phyloP scores from a whole-genome alignment of 345 rosid species.

The Bruguiera parviflora region DNA sequence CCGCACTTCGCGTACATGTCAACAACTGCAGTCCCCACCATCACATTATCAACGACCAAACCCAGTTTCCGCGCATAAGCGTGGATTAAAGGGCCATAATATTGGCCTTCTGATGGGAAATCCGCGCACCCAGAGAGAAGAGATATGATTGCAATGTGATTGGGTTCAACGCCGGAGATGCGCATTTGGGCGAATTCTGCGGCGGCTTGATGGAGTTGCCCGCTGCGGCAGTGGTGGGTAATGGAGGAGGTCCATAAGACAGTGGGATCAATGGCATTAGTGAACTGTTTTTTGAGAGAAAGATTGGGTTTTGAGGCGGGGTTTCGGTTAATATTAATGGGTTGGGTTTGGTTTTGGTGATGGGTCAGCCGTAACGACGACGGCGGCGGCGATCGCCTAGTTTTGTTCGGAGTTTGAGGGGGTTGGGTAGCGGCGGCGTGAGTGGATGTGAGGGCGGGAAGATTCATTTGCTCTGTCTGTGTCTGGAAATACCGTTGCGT shows the following conservation, averaged over 20 bases:
- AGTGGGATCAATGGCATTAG: slow-evolving; percentile 22
- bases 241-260: slow-evolving; percentile 76
- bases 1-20: slow-evolving; percentile 27
- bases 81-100: slow-evolving; percentile 53
- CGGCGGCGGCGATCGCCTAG: background rate
- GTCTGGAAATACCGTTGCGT: background rate
- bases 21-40: slow-evolving; percentile 25
- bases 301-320: slow-evolving; percentile 16
- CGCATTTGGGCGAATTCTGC: slow-evolving; percentile 55
- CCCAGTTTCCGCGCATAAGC: slow-evolving; percentile 55
- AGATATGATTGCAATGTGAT: slow-evolving; percentile 55
- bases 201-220: slow-evolving; percentile 51
- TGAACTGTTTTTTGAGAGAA: slow-evolving; percentile 11
- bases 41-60: slow-evolving; percentile 15
- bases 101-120: slow-evolving; percentile 28
- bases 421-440: slow-evolving; percentile 15
- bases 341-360: slow-evolving; percentile 15
- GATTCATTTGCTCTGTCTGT: slow-evolving; percentile 19
- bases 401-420: background rate
- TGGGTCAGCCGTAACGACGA: slow-evolving; percentile 9
- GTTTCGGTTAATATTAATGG: slow-evolving; percentile 6
- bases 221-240: slow-evolving; percentile 54
- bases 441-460: slow-evolving; percentile 39
- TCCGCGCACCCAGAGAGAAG: slow-evolving; percentile 54
- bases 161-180: slow-evolving; percentile 50